Base-by-base conservation (phyloP, 495 filamentous ascomycete species). In the Xylaria intraflava region DNA sequence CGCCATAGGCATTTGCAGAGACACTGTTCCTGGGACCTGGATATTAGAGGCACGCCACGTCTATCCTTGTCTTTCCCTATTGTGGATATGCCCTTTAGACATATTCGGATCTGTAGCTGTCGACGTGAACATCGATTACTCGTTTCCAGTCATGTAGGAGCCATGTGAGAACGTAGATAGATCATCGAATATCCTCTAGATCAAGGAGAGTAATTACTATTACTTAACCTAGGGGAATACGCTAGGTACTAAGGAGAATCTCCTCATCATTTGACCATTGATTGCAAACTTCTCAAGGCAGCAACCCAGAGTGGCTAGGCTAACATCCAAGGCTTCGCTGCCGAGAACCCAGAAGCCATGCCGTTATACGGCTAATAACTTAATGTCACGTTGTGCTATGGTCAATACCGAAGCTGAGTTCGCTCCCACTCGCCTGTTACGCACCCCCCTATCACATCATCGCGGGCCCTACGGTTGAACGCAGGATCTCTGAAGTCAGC, bases 1-100 rank as follows among this genome's bases (percentile, higher is more conserved):
- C 23, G 19, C 43, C 12, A 30, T 30, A 14, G 51, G 12, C 6
- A 35, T 27, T 23, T 46, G 23, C 24, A 46, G 51, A 46, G 42
- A 53, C 51, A 40, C 26, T 40, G 51, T 46, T 40, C 42, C 51
- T 53, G 51, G 51, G 43, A 46, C 42, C 33, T 53, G 50, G 42
- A 46, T 53, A 9, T 31, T 39, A 22, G 42, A 41, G 26, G 31
- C 51, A 53, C 50, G 30, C 50, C 27, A 46, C 14, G 41, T 19
- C 41, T 29, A 38, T 27, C 41, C 50, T 38, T 53, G 51, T 53
- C 51, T 53, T 44, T 53, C 51, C 51, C 9, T 53, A 53, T 46
- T 46, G 31, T 40, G 30, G 41, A 24, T 52, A 44, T 26, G 17
- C 20, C 40, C 27, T 46, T 38, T 20, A 36, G 40, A 53, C 40